phyloP scores from a whole-genome alignment of 208 protist genomes.

The Novymonas esmeraldas region DNA sequence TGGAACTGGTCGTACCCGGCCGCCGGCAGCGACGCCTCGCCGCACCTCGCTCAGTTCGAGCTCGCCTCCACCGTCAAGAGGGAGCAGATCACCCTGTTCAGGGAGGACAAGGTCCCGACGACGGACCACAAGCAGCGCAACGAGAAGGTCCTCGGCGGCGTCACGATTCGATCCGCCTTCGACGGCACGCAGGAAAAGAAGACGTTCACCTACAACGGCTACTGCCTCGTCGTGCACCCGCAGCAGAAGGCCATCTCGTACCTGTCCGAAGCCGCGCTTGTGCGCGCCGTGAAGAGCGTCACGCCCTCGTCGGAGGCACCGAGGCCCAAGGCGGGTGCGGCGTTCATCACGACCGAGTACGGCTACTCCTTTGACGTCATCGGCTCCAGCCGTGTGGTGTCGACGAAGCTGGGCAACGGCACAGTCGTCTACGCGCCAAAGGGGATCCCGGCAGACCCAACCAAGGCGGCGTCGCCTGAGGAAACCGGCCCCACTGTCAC shows the following conservation, averaged over 20 bases:
- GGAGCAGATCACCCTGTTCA: conserved; percentile 63
- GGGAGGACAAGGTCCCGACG: conserved; percentile 35
- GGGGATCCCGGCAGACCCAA: conserved; percentile 47
- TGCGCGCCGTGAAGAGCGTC: conserved; percentile 53
- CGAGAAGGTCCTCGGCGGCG: conserved; percentile 53
- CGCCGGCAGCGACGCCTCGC: background rate
- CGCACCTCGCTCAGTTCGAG: conserved; percentile 40
- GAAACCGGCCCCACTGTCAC: conserved; percentile 73
- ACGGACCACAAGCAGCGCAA: conserved; percentile 42
- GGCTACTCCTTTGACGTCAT: conserved; percentile 65
- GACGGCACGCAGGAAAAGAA: conserved; percentile 65
- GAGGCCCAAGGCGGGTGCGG: conserved; percentile 40
- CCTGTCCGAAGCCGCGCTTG: conserved; percentile 43
- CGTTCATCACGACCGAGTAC: conserved; percentile 60
- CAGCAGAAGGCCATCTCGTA: conserved; percentile 65
- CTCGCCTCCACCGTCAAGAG: conserved; percentile 58
- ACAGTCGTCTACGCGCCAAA: conserved; percentile 72
- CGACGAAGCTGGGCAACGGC: conserved; percentile 67
- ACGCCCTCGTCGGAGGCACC: conserved; percentile 35
- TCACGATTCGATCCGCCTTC: conserved; percentile 46
- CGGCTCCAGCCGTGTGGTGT: conserved; percentile 55
- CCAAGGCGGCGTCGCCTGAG: conserved; percentile 30
- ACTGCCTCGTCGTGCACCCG: conserved; percentile 59
- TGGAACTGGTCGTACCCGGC: conserved; percentile 56
- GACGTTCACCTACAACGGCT: conserved; percentile 51